Evolutionary conservation across 2,329 filamentous ascomycete genomes (phyloP).

Genomic region (Tolypocladium cylindrosporum): DNA sequence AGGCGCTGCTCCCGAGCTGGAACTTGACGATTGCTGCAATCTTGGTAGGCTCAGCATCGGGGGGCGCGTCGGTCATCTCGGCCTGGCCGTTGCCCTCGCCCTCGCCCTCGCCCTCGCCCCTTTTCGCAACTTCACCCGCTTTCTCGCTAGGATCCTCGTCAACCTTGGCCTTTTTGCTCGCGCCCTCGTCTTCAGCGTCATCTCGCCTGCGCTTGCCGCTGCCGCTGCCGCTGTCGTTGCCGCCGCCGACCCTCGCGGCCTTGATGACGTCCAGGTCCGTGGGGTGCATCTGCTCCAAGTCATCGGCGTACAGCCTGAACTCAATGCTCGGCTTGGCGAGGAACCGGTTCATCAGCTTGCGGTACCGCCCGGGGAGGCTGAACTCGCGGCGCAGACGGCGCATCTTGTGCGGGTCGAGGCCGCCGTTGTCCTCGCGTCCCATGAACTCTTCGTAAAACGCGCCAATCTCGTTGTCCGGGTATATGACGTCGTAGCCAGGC

Average conservation of each 20-base stretch:
- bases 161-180: slow-evolving; percentile 11
- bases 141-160: neutral
- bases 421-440: slow-evolving; percentile 65
- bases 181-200: slow-evolving; percentile 6
- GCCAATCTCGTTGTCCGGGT: slow-evolving; percentile 76
- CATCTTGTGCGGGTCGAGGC: slow-evolving; percentile 78
- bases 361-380: slow-evolving; percentile 79
- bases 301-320: slow-evolving; percentile 58
- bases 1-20: slow-evolving; percentile 68
- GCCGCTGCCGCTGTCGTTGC: neutral
- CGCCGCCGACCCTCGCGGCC: slow-evolving; percentile 17
- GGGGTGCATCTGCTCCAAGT: slow-evolving; percentile 75
- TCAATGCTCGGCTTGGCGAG: slow-evolving; percentile 54
- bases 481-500: slow-evolving; percentile 84
- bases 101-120: slow-evolving; percentile 3
- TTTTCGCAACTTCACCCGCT: neutral
- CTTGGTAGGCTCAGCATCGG: slow-evolving; percentile 15
- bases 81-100: slow-evolving; percentile 7
- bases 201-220: slow-evolving; percentile 8
- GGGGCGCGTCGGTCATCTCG: slow-evolving; percentile 12
- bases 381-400: slow-evolving; percentile 76
- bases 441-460: slow-evolving; percentile 81
- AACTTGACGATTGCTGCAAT: slow-evolving; percentile 65
- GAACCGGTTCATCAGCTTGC: slow-evolving; percentile 70
- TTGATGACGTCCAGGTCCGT: slow-evolving; percentile 71